These are phyloP conservation scores for Abelmoschus esculentus DNA, from an alignment of 345 rosid genomes.

Conservation along the genomic window DNA sequence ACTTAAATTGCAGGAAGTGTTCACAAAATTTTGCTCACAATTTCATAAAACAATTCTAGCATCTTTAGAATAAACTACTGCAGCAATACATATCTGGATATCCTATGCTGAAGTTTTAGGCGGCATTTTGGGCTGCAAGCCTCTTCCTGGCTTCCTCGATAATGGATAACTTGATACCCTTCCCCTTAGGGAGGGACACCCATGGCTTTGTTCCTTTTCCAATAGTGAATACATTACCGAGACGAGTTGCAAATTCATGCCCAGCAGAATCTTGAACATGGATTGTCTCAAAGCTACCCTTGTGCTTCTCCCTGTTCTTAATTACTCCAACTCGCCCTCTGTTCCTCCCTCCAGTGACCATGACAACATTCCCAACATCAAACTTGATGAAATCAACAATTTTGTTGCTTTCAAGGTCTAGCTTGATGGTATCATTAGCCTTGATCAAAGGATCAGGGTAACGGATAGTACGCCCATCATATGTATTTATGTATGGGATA, in stretches of 20 bases:
- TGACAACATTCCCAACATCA: slow-evolving; percentile 81
- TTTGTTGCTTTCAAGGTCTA: slow-evolving; percentile 67
- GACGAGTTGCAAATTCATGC: slow-evolving; percentile 78
- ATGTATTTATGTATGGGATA: slow-evolving; percentile 72
- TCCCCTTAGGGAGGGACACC: slow-evolving; percentile 86
- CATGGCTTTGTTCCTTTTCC: slow-evolving; percentile 84
- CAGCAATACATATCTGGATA: slow-evolving; percentile 1
- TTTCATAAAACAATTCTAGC: background rate
- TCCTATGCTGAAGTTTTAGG: background rate
- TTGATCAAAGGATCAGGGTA: slow-evolving; percentile 86
- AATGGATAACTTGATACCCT: slow-evolving; percentile 73
- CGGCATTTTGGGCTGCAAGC: slow-evolving; percentile 46
- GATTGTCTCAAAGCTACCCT: slow-evolving; percentile 83
- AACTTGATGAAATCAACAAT: slow-evolving; percentile 72
- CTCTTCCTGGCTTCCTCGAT: slow-evolving; percentile 84
- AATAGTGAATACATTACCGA: slow-evolving; percentile 65
- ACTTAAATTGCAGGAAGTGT: background rate
- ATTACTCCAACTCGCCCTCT: slow-evolving; percentile 81
- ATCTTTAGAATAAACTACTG: background rate
- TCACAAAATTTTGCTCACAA: background rate
- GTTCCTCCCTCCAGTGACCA: slow-evolving; percentile 90
- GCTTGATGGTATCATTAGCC: slow-evolving; percentile 78
- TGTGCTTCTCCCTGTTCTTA: slow-evolving; percentile 76
- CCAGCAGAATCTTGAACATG: slow-evolving; percentile 69
- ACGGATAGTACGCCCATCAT: slow-evolving; percentile 83